These are phyloP conservation scores for Coemansia brasiliensis DNA, from an alignment of 192 early-diverging fungal genomes.

Conservation along the genomic window DNA sequence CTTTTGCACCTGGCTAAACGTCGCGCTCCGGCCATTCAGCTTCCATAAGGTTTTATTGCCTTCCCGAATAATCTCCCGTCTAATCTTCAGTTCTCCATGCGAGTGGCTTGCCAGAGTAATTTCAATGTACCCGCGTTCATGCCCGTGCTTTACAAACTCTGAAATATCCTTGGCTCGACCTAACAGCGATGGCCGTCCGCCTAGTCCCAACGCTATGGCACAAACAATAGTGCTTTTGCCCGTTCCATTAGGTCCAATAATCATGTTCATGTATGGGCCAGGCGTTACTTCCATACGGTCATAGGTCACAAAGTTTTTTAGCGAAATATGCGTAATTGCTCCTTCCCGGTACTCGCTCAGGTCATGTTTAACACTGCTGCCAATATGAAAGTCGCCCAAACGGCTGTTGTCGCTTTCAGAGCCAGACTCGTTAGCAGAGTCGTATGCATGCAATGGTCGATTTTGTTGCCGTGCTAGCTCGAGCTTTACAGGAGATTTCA, in stretches of 20 bases:
- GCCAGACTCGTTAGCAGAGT: too few relatives aligned
- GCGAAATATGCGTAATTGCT: slow-evolving; percentile 39
- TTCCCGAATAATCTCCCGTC: slow-evolving; percentile 62
- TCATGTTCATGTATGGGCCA: slow-evolving; percentile 97
- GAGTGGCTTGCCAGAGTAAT: slow-evolving; percentile 73
- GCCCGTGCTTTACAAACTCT: slow-evolving; percentile 91
- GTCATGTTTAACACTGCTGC: neutral
- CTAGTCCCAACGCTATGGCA: slow-evolving; percentile 78
- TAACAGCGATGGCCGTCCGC: slow-evolving; percentile 70
- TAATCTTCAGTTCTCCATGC: slow-evolving; percentile 42
- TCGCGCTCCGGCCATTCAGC: slow-evolving; percentile 67
- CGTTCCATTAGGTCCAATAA: slow-evolving; percentile 94
- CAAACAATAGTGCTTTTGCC: slow-evolving; percentile 96
- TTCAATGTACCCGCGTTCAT: slow-evolving; percentile 76
- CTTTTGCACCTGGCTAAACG: slow-evolving; percentile 66
- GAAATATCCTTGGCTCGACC: slow-evolving; percentile 86
- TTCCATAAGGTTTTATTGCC: slow-evolving; percentile 76
- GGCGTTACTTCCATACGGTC: slow-evolving; percentile 79
- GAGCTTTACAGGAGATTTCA: too few relatives aligned
- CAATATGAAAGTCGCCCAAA: slow-evolving; percentile 4
- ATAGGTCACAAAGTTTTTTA: slow-evolving; percentile 92
- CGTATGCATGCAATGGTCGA: too few relatives aligned
- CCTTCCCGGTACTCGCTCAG: slow-evolving; percentile 21
- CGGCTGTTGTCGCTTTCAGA: too few relatives aligned
- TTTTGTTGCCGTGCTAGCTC: too few relatives aligned